phyloP scores from a whole-genome alignment of 257 asterid genomes.

The Ajuga chamaepitys region DNA sequence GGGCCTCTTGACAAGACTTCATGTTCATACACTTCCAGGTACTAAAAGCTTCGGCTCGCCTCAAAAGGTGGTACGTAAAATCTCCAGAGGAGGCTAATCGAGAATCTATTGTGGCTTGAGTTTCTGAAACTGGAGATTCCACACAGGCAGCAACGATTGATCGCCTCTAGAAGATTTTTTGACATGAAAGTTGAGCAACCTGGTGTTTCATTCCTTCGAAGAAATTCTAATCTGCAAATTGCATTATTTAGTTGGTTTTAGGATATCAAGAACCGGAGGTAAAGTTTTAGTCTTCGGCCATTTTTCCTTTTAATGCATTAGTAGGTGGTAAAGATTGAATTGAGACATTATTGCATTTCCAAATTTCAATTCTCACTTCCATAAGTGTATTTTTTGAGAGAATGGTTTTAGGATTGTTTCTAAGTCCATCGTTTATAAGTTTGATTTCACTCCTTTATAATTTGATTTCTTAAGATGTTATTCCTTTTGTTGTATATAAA shows the following conservation, averaged over 20 bases:
- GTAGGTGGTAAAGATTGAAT: neutral
- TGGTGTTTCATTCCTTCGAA: neutral
- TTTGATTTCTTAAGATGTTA: no score
- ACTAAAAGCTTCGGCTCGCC: constrained; percentile 39
- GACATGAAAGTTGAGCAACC: neutral
- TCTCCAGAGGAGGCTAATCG: constrained; percentile 38
- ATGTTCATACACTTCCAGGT: constrained; percentile 16
- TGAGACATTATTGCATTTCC: neutral
- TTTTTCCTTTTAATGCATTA: neutral
- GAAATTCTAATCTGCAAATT: neutral
- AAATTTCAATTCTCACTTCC: neutral
- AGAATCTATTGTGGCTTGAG: constrained; percentile 29
- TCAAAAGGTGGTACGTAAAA: constrained; percentile 44
- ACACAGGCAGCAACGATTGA: neutral
- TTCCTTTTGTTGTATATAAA: no score
- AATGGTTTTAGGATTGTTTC: no score
- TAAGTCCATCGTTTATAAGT: no score
- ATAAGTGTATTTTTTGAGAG: no score
- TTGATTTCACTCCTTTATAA: no score
- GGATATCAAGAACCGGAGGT: neutral
- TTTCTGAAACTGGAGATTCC: neutral
- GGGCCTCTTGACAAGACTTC: neutral
- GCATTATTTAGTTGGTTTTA: neutral
- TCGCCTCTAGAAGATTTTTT: neutral
- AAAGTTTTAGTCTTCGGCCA: neutral